Percentiles rank a stretch among this genome's conserved stretches.
These are phyloP conservation scores for Posidonia oceanica DNA, from an alignment of 116 monocot genomes.

Conservation along the genomic window DNA sequence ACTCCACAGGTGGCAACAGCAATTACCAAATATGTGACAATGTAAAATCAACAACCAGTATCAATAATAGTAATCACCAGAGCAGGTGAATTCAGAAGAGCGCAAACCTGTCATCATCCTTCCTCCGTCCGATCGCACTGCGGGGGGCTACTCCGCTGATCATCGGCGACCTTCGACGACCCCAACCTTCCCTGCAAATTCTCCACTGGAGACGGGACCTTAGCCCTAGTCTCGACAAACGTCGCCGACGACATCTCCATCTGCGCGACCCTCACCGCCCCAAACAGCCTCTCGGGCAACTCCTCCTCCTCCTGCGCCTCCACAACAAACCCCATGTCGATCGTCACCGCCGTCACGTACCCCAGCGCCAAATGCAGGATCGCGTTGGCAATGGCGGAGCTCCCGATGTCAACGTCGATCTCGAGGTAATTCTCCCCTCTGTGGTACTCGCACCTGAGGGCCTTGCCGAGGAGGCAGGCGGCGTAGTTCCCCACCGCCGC, in stretches of 20 bases:
- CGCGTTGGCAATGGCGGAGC: conserved; percentile 87
- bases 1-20: no score
- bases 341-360: conserved; percentile 62
- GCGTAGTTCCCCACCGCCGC: conserved; percentile 80
- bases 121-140: no score
- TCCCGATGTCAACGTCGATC: conserved; percentile 96
- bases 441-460: conserved; percentile 64
- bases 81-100: no score
- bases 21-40: no score
- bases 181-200: background rate
- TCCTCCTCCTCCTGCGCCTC: conserved; percentile 85
- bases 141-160: no score
- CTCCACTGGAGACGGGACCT: conserved; percentile 5
- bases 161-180: no score
- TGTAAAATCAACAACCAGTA: no score
- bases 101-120: no score
- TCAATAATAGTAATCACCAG: no score
- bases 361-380: conserved; percentile 70
- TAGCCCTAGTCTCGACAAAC: conserved; percentile 30
- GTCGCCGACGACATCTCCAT: conserved; percentile 88
- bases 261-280: conserved; percentile 83
- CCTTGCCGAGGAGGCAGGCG: conserved; percentile 80
- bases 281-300: conserved; percentile 77
- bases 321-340: conserved; percentile 94
- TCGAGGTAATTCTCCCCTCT: conserved; percentile 75